Conservation (phyloP, 176 grass and related monocot species). For the Aechmea fasciata region DNA sequence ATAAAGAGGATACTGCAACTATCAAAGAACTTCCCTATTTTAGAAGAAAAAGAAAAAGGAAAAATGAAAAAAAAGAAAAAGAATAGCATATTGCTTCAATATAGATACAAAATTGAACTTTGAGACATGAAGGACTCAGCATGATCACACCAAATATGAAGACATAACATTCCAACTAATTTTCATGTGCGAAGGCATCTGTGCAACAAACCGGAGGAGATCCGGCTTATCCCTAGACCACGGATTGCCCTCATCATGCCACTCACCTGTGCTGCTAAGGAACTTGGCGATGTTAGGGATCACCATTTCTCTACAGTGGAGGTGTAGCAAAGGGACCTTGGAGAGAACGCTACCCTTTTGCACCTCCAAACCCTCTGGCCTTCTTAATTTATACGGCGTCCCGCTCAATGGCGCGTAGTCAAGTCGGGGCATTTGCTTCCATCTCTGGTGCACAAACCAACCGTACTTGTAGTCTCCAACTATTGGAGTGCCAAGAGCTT, state of each 20-base stretch:
- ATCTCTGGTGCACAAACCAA: constrained; percentile 73
- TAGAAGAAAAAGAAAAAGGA: no score
- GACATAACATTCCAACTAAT: constrained; percentile 92
- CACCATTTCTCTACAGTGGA: constrained; percentile 87
- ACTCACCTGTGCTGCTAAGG: constrained; percentile 40
- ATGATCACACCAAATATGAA: constrained; percentile 48
- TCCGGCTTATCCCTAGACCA: constrained; percentile 44
- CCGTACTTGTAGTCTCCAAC: constrained; percentile 83
- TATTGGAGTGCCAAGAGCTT: constrained; percentile 72
- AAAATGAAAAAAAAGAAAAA: no score
- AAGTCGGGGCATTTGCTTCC: constrained; percentile 56
- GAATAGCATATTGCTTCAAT: no score
- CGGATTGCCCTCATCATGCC: constrained; percentile 32
- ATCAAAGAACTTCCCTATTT: no score
- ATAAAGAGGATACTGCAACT: no score
- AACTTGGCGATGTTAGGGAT: constrained; percentile 70
- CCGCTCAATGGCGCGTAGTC: constrained; percentile 59
- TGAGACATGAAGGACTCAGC: no score
- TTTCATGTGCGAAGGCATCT: constrained; percentile 62
- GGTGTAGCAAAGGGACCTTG: constrained; percentile 71
- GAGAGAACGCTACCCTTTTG: constrained; percentile 80
- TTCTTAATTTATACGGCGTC: constrained; percentile 52
- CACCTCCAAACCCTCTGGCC: constrained; percentile 58
- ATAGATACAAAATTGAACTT: no score
- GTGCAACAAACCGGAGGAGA: constrained; percentile 51